Base-by-base conservation (phyloP, 1,284 basidiomycete species). In the Tausonia pullulans region DNA sequence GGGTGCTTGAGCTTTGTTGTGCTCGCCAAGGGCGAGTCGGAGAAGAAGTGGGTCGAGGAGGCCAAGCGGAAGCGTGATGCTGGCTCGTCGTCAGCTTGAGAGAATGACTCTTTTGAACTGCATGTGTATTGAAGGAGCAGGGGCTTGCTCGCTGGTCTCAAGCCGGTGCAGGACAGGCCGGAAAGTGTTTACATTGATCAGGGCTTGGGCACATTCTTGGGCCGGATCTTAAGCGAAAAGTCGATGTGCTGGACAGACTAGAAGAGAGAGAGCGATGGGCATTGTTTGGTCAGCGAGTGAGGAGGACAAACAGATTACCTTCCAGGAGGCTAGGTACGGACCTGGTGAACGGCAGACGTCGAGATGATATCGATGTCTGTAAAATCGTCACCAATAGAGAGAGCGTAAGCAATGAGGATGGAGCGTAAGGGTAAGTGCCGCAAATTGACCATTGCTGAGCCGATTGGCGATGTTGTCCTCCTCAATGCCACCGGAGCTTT, bases 401-500 rank as follows among this genome's bases (percentile, higher is more conserved):
- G 27, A 27, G 27, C 27, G 27, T 27, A 27, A 27, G 27, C 27
- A 27, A 27, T 27, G 27, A 2, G 27, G 27, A 27, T 27, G 27
- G 44, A 27, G 9, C 41, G 45, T 41, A 51, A 43, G 41, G 8
- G 68, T 71, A 27, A 27, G 67, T 13, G 65, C 68, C n/a, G 52
- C 48, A 7, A 7, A 75, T 83, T 69, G 72, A 87, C 86, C 88
- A 68, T 86, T 83, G 68, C 88, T 84, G 9, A 88, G 85, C 62
- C 87, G 79, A 70, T 85, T 84, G 63, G 81, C 81, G 69, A 94
- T 72, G 72, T 94, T 94, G 14, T 78, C 76, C 76, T 94, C 90
- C 11, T 90, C 93, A 69, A 97, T 90, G 61, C 91, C 91, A 9
- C 93, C 93, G 73, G 90, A 93, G 46, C 90, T 89, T 78, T 97